Evolutionary conservation across 164 flowering plant species (phyloP).

Genomic region (Annona cherimola): DNA sequence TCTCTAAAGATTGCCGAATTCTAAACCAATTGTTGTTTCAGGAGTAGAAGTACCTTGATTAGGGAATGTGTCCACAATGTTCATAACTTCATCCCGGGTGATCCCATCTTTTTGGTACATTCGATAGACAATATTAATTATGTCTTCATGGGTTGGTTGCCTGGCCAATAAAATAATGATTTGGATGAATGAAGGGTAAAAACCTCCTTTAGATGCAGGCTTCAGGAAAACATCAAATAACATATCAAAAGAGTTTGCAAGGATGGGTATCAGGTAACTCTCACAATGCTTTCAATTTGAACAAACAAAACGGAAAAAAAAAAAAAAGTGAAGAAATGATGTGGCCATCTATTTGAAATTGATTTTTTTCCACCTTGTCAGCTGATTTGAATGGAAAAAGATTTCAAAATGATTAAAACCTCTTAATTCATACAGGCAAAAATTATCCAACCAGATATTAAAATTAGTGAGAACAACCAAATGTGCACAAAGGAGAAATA

Average conservation of each 20-base stretch:
- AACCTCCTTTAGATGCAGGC: not conserved
- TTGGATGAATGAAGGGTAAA: constrained; percentile 4
- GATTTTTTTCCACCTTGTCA: not conserved
- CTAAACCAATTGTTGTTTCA: constrained; percentile 1
- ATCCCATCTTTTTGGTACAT: constrained; percentile 95
- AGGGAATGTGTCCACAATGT: constrained; percentile 69
- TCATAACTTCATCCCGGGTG: constrained; percentile 51
- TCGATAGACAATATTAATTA: constrained; percentile 70
- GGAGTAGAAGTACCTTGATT: constrained; percentile 68
- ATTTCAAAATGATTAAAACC: too few species aligned
- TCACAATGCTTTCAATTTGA: not conserved
- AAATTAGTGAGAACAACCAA: too few species aligned
- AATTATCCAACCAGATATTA: too few species aligned
- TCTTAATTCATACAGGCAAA: too few species aligned
- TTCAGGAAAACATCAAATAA: not conserved
- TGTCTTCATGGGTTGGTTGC: constrained; percentile 86
- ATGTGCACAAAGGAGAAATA: too few species aligned
- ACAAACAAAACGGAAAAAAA: not conserved
- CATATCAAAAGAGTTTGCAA: not conserved
- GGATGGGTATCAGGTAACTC: not conserved
- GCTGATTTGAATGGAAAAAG: not conserved
- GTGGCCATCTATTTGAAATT: not conserved
- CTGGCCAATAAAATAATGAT: constrained; percentile 34
- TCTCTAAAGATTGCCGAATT: not conserved
- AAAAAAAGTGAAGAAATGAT: not conserved